Evolutionary conservation across 169 alveolate genomes (phyloP), one percentile per base, ranked within the genome.

Genomic region (Neospora caninum): DNA sequence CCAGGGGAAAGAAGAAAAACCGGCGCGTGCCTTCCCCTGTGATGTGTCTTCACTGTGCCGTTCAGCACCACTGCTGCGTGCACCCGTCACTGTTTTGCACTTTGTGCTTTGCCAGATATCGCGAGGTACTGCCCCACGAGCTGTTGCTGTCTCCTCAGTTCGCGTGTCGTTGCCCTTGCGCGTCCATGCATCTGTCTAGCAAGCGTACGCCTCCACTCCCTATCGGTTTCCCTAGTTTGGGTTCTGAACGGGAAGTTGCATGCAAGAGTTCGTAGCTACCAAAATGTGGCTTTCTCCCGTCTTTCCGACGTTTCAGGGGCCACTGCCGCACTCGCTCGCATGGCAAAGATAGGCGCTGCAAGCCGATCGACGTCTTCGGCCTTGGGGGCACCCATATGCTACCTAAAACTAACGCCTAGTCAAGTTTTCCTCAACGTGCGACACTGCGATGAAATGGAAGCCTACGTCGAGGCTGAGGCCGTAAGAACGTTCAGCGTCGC

Each of bases 361-460:
- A 29, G 43, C 69, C 41, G 69, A 41, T 38, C 89, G 18, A 42
- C 69, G 1, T 13, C 89, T 38, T 42, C 69, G 10, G 67, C 38
- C 4, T 18, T 42, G 36, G 67, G 41, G 53, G 89, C 69, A 13
- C 41, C 69, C 6, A 42, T 78, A 13, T 82, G 89, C 67, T 82
- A 82, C 64, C 36, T 82, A 36, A 82, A 82, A 49, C 89, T 82
- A 31, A 82, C 89, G 4, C 89, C 89, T 1, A 42, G 31, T 9
- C 89, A 82, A 16, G 13, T 82, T 49, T 82, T 82, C 38, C 89
- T 82, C 64, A 82, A 82, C 31, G 89, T 82, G 69, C 89, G 89
- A 41, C 89, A 82, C 89, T 38, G 67, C 29, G 89, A 42, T 27
- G 64, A 38, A 38, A 38, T 82, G 29, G 89, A 82, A 82, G 89